phyloP scores from a whole-genome alignment of 73 alveolate species.

The Tetrahymena borealis region DNA sequence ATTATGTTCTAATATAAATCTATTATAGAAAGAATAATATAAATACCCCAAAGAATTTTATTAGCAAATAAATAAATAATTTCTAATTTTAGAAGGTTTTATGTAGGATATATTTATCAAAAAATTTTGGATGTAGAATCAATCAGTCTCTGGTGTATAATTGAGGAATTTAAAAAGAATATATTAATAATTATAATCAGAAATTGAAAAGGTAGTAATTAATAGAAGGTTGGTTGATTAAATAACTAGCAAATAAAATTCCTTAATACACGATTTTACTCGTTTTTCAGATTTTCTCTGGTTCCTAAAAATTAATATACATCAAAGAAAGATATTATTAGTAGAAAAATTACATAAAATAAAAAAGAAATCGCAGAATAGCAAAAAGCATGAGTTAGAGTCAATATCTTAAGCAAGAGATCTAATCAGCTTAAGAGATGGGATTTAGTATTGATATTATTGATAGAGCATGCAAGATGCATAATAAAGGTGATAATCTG shows the following conservation, averaged over 20 bases:
- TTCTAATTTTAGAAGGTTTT: not conserved
- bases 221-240: too few species aligned
- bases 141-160: not conserved
- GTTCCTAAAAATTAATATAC: too few species aligned
- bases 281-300: too few species aligned
- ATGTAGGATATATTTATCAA: too few species aligned
- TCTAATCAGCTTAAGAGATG: not conserved
- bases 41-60: too few species aligned
- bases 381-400: not conserved
- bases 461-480: not conserved
- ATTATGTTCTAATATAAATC: too few species aligned
- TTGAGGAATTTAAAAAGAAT: not conserved
- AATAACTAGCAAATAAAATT: too few species aligned
- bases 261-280: too few species aligned
- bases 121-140: not conserved
- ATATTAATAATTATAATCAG: not conserved
- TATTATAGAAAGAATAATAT: too few species aligned
- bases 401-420: not conserved
- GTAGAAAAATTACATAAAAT: not conserved
- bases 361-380: not conserved
- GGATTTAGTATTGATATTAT: not conserved
- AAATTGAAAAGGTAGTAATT: not conserved
- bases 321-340: not conserved
- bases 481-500: not conserved
- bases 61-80: not conserved